Conservation (phyloP, 768 basidiomycete genomes). For the Trametes villosa region DNA sequence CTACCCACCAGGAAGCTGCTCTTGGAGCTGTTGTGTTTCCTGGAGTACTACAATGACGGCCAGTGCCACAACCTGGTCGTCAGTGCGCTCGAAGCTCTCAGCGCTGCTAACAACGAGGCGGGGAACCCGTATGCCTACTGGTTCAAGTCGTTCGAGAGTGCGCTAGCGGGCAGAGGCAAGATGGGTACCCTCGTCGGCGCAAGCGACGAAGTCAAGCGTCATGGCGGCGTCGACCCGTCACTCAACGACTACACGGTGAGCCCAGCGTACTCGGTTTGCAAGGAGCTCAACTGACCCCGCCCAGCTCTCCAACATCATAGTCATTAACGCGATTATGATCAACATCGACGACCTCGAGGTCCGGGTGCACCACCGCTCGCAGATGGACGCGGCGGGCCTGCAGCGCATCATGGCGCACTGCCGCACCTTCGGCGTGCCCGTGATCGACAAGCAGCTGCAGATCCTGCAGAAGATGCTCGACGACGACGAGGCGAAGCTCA, state of each 20-base stretch:
- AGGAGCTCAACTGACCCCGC: background rate
- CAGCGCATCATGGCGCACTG: conserved; percentile 73
- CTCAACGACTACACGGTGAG: conserved; percentile 88
- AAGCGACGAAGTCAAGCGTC: conserved; percentile 83
- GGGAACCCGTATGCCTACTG: conserved; percentile 79
- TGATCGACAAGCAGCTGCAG: conserved; percentile 69
- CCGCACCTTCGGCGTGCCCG: conserved; percentile 62
- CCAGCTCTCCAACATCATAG: conserved; percentile 70
- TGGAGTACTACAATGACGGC: conserved; percentile 67
- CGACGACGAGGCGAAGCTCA: conserved; percentile 74
- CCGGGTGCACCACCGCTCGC: conserved; percentile 82
- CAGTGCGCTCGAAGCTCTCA: conserved; percentile 74
- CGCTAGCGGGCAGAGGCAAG: conserved; percentile 82
- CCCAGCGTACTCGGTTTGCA: conserved; percentile 8
- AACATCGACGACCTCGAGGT: conserved; percentile 78
- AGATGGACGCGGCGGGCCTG: conserved; percentile 90
- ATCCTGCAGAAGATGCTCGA: conserved; percentile 64
- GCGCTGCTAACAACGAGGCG: conserved; percentile 61
- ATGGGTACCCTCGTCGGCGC: conserved; percentile 97
- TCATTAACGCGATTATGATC: conserved; percentile 71
- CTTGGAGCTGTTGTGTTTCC: conserved; percentile 77
- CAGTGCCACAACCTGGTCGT: conserved; percentile 70
- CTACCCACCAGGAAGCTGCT: conserved; percentile 78
- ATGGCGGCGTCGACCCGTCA: conserved; percentile 64
- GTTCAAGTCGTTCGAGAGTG: conserved; percentile 81